Conservation (phyloP, 1,284 basidiomycete species). For the Papiliotrema nemorosa region DNA sequence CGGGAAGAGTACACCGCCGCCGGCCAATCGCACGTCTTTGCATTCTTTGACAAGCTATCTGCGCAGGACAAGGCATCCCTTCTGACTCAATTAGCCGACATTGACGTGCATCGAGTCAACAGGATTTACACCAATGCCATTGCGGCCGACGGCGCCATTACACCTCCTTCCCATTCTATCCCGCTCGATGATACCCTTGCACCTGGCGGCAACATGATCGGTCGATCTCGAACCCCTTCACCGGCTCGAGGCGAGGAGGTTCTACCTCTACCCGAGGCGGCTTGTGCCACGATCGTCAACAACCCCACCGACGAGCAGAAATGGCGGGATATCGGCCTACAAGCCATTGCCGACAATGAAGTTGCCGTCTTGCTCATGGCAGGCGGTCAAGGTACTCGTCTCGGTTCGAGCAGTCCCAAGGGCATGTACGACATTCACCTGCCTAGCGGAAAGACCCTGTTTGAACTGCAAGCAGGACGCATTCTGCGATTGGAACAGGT, state of each 20-base stretch:
- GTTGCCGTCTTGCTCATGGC: constrained; percentile 96
- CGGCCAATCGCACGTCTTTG: constrained; percentile 82
- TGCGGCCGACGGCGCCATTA: constrained; percentile 58
- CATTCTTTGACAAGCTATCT: constrained; percentile 76
- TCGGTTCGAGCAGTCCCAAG: constrained; percentile 90
- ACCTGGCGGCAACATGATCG: constrained; percentile 30
- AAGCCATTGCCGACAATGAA: constrained; percentile 73
- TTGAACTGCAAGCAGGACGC: constrained; percentile 95
- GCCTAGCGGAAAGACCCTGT: constrained; percentile 87
- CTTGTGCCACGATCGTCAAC: constrained; percentile 63
- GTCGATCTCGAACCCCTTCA: constrained; percentile 30
- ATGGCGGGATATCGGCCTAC: constrained; percentile 72
- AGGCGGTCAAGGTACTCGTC: constrained; percentile 92
- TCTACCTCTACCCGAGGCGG: constrained; percentile 68
- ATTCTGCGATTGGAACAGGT: constrained; percentile 77
- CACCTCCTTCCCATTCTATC: constrained; percentile 34
- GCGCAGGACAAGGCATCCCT: constrained; percentile 64
- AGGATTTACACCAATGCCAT: constrained; percentile 77
- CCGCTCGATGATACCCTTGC: constrained; percentile 66
- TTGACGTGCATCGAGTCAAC: constrained; percentile 91
- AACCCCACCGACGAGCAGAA: constrained; percentile 58
- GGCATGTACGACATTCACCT: constrained; percentile 97
- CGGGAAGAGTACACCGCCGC: constrained; percentile 65
- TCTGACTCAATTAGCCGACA: constrained; percentile 67
- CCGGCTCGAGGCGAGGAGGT: constrained; percentile 26